Evolutionary conservation across 2,329 filamentous ascomycete species (phyloP).

Genomic region (Sphaceloma murrayae): DNA sequence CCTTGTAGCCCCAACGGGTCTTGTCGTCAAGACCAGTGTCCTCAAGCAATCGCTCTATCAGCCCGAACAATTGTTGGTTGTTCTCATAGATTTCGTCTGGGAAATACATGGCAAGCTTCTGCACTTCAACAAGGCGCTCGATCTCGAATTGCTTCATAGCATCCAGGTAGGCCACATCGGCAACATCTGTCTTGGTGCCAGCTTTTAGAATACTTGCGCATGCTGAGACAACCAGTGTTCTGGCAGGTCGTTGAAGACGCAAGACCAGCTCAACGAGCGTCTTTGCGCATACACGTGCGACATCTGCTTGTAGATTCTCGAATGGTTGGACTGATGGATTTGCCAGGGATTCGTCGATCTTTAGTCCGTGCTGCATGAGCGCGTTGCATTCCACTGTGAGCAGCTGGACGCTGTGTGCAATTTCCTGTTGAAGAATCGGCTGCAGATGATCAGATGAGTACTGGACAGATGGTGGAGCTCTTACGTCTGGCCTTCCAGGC

Average conservation of each 20-base stretch:
- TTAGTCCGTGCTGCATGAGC: slow-evolving; percentile 1
- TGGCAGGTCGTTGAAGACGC: slow-evolving; percentile 21
- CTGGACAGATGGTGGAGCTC: too few relatives aligned
- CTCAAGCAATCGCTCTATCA: slow-evolving; percentile 69
- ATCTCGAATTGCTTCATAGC: slow-evolving; percentile 81
- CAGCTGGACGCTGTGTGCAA: slow-evolving; percentile 1
- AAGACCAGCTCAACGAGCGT: slow-evolving; percentile 26
- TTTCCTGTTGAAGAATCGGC: slow-evolving; percentile 2
- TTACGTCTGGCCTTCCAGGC: slow-evolving; percentile 47
- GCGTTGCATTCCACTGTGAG: background rate
- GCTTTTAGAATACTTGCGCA: slow-evolving; percentile 71
- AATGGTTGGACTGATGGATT: background rate
- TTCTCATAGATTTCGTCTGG: slow-evolving; percentile 77
- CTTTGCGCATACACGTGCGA: slow-evolving; percentile 26
- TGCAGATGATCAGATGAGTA: slow-evolving; percentile 34
- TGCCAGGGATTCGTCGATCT: background rate
- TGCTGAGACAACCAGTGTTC: slow-evolving; percentile 69
- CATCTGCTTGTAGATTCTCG: slow-evolving; percentile 21
- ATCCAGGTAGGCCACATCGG: slow-evolving; percentile 68
- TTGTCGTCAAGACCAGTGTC: slow-evolving; percentile 69
- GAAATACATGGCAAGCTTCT: slow-evolving; percentile 81
- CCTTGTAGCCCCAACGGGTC: slow-evolving; percentile 73
- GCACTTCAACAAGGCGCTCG: slow-evolving; percentile 76
- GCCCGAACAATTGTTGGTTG: slow-evolving; percentile 76
- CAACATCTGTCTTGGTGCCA: slow-evolving; percentile 30